phyloP scores from a whole-genome alignment of 2,329 filamentous ascomycete genomes.

The Alternaria longipes region DNA sequence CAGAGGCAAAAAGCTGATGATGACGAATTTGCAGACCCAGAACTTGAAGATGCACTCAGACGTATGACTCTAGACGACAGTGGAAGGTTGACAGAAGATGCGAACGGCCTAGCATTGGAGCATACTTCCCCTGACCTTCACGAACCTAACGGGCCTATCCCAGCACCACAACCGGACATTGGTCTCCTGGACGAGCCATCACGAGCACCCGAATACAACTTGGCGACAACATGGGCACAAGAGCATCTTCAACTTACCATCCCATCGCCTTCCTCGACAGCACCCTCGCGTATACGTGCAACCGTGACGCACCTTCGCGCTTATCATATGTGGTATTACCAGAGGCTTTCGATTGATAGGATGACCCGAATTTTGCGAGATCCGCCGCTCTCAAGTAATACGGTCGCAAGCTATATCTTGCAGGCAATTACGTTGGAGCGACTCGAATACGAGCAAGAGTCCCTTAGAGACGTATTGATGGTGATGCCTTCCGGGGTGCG shows the following conservation, averaged over 20 bases:
- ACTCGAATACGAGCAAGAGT: slow-evolving; percentile 36
- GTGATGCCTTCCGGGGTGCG: slow-evolving; percentile 34
- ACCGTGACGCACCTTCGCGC: slow-evolving; percentile 44
- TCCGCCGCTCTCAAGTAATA: slow-evolving; percentile 40
- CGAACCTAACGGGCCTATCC: slow-evolving; percentile 1
- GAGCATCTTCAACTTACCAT: slow-evolving; percentile 41
- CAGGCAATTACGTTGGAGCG: slow-evolving; percentile 42
- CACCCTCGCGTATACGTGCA: slow-evolving; percentile 39
- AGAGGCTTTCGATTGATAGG: slow-evolving; percentile 32
- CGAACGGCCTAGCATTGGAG: neutral
- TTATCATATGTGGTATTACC: slow-evolving; percentile 48
- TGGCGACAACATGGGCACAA: slow-evolving; percentile 44
- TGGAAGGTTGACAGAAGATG: slow-evolving; percentile 19
- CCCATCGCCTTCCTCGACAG: slow-evolving; percentile 28
- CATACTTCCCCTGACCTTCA: neutral
- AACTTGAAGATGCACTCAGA: slow-evolving; percentile 36
- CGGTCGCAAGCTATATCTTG: slow-evolving; percentile 43
- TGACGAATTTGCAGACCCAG: slow-evolving; percentile 37
- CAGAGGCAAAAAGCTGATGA: neutral
- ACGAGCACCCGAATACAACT: slow-evolving; percentile 30
- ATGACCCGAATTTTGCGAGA: slow-evolving; percentile 39
- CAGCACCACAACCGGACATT: slow-evolving; percentile 3
- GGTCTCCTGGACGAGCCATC: slow-evolving; percentile 1
- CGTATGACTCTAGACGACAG: slow-evolving; percentile 24
- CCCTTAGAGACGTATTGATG: slow-evolving; percentile 32